Evolutionary conservation across 1,139 yeast genomes (phyloP).

Genomic region (Citeromyces hawaiiensis): DNA sequence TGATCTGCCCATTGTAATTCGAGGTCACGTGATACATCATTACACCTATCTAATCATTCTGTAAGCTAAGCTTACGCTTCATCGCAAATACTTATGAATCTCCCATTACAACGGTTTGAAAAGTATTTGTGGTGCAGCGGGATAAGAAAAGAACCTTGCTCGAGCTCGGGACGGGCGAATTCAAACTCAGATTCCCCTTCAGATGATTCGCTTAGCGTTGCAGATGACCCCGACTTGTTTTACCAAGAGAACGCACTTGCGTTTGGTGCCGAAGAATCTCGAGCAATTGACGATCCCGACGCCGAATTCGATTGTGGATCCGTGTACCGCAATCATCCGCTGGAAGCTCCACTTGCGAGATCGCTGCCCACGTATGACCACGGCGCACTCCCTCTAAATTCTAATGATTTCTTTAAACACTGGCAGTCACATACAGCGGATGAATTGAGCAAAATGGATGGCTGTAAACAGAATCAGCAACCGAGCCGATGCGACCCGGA

Average conservation of each 20-base stretch:
- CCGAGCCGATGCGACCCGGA: slow-evolving; percentile 11
- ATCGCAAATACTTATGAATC: too few species aligned
- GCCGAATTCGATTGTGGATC: not conserved
- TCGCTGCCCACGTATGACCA: not conserved
- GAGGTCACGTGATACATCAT: too few species aligned
- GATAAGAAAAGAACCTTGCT: not conserved
- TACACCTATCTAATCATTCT: too few species aligned
- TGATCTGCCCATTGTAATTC: too few species aligned
- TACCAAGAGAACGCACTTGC: not conserved
- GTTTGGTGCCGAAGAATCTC: not conserved
- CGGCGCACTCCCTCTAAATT: slow-evolving; percentile 13
- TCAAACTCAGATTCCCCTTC: not conserved
- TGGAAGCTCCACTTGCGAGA: not conserved
- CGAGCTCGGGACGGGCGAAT: not conserved
- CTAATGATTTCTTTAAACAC: slow-evolving; percentile 16
- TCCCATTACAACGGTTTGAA: not conserved
- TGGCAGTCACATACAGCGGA: slow-evolving; percentile 17
- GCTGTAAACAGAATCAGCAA: slow-evolving; percentile 12
- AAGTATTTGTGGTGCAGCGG: not conserved
- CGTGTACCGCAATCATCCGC: not conserved
- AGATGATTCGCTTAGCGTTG: not conserved
- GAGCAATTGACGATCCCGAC: not conserved
- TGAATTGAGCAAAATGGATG: slow-evolving; percentile 9
- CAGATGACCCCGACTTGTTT: not conserved
- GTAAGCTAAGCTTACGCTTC: too few species aligned